Conservation (phyloP, 495 filamentous ascomycete genomes). For the Hypoxylon subgilvum region DNA sequence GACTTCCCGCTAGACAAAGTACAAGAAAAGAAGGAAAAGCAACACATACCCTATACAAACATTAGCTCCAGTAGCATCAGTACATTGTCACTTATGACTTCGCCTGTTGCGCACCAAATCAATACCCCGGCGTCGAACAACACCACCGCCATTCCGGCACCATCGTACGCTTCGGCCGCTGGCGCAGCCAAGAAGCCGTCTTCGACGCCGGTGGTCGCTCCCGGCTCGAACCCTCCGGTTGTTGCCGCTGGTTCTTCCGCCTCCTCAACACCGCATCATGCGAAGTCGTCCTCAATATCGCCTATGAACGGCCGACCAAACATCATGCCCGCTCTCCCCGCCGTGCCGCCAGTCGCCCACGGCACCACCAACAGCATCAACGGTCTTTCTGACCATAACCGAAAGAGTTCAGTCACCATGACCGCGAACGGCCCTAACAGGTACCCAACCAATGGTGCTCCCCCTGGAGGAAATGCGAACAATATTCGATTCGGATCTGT, state of each 20-base stretch:
- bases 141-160: slow-evolving; percentile 65
- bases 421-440: slow-evolving; percentile 75
- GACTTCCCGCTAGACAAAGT: too few relatives aligned
- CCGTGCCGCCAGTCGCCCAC: slow-evolving; percentile 60
- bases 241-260: slow-evolving; percentile 71
- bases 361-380: slow-evolving; percentile 63
- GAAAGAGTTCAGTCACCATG: slow-evolving; percentile 88
- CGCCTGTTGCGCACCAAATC: slow-evolving; percentile 56
- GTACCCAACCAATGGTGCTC: slow-evolving; percentile 75
- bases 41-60: slow-evolving; percentile 8
- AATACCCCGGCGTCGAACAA: slow-evolving; percentile 63
- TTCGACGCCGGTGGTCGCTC: slow-evolving; percentile 70
- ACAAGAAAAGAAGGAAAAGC: too few relatives aligned
- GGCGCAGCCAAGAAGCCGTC: slow-evolving; percentile 79
- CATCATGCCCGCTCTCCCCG: slow-evolving; percentile 72
- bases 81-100: slow-evolving; percentile 57
- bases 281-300: slow-evolving; percentile 76
- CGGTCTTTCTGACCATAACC: slow-evolving; percentile 70
- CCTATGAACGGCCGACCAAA: slow-evolving; percentile 81
- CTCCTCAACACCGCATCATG: slow-evolving; percentile 72
- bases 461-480: slow-evolving; percentile 62
- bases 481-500: slow-evolving; percentile 83
- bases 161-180: slow-evolving; percentile 74
- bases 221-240: slow-evolving; percentile 67
- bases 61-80: slow-evolving; percentile 35